A percentile compares a stretch with the other conserved stretches of the same genome.
phyloP scores from a whole-genome alignment of 169 alveolate species.

The Plasmodium blacklocki region DNA sequence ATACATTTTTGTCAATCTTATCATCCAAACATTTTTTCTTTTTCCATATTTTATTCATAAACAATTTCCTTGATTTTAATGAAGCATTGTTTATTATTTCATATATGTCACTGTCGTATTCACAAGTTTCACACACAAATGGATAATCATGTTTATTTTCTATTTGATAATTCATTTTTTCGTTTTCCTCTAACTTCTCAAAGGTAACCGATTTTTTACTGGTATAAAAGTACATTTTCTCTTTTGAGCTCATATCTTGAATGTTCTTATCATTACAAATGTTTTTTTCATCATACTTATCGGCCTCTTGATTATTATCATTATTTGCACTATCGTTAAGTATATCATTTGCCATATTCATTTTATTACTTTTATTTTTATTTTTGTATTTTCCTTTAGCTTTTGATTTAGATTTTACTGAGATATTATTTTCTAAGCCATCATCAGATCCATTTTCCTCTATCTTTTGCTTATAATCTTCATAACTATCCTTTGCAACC shows the following conservation, averaged over 20 bases:
- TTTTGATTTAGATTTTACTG: not conserved
- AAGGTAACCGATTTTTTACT: slow-evolving; percentile 74
- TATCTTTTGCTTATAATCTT: not conserved
- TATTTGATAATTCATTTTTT: slow-evolving; percentile 3
- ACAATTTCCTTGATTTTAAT: slow-evolving; percentile 51
- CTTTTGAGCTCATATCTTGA: not conserved
- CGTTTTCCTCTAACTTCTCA: slow-evolving; percentile 48
- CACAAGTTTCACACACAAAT: not conserved
- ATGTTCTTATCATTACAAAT: not conserved
- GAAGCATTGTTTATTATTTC: slow-evolving; percentile 71
- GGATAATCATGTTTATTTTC: slow-evolving; percentile 10
- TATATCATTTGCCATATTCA: not conserved
- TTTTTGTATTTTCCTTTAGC: not conserved
- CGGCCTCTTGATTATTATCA: not conserved
- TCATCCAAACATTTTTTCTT: slow-evolving; percentile 14
- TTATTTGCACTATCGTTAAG: not conserved
- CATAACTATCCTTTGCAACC: slow-evolving; percentile 1
- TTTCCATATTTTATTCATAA: slow-evolving; percentile 42
- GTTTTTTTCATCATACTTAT: not conserved
- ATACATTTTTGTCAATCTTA: too few relatives aligned
- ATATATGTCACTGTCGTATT: slow-evolving; percentile 7
- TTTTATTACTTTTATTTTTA: not conserved
- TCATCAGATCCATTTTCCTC: slow-evolving; percentile 54
- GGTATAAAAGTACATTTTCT: slow-evolving; percentile 16
- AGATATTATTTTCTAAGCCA: not conserved